Evolutionary conservation across 441 rosid genomes (phyloP), one percentile per base, ranked within the genome.

Genomic region (Pelargonium exstipulatum): DNA sequence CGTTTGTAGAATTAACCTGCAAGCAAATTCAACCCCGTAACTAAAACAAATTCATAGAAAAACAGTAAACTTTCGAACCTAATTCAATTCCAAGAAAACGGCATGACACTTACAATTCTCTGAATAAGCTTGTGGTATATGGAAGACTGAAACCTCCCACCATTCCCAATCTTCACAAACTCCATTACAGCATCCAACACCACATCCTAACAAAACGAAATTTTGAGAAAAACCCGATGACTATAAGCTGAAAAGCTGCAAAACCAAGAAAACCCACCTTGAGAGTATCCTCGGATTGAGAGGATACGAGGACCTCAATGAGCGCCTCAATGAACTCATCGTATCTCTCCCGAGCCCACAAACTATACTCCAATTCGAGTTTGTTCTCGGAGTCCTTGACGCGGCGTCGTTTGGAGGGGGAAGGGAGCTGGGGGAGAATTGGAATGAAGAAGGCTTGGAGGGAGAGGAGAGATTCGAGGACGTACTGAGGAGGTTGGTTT

Each of bases 391-490:
- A 74, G 5, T 53, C 81, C 17, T 68, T 74, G 35, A 65, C 29
- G 55, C 51, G 35, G 24, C 64, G 77, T 58, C 73, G 67, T 32
- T 67, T 81, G 9, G 83, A 62, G 24, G 78, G 63, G 0, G 74
- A 62, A 12, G 95, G 97, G 6, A 91, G 95, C 70, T 82, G 85
- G 9, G 93, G 88, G 72, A 87, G 89, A 14, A 91, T 80, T 24
- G 97, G 88, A 1, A 86, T 81, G 85, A 88, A 94, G 78, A 94
- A 94, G 24, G 99, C 85, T 64, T 91, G 97, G 62, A 94, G 90
- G 7, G 96, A 86, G 79, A 94, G 96, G 73, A 94, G 84, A 0
- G 97, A 83, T 69, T 94, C 97, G 0, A 94, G 82, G 10, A 80
- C 81, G 72, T 80, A 79, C 18, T 82, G 87, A 69, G 97, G 90